Evolutionary conservation across 2,329 filamentous ascomycete species (phyloP).

Genomic region (Trichoderma semiorbis): DNA sequence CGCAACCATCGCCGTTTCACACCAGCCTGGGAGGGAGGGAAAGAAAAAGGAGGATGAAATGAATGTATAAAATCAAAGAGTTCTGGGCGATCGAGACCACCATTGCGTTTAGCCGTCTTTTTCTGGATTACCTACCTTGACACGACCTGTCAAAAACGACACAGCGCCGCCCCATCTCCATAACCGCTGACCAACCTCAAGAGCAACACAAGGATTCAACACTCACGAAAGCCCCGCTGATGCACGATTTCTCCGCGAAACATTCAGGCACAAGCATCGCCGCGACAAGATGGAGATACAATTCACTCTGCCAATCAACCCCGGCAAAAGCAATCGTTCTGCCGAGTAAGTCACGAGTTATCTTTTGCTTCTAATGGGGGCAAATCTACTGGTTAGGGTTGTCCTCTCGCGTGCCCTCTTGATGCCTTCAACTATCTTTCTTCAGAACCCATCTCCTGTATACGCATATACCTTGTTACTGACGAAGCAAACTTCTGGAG

Average conservation of each 20-base stretch:
- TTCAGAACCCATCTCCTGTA: neutral
- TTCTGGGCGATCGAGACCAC: neutral
- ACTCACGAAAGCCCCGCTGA: constrained; percentile 2
- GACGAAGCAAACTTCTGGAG: neutral
- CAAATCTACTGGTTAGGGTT: neutral
- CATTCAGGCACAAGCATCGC: neutral
- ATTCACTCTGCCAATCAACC: constrained; percentile 33
- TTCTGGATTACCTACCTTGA: neutral
- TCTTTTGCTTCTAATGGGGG: neutral
- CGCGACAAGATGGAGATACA: constrained; percentile 36
- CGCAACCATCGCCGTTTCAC: neutral
- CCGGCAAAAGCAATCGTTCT: constrained; percentile 21
- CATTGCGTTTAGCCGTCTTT: neutral
- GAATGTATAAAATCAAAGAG: neutral
- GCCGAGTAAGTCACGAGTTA: constrained; percentile 25
- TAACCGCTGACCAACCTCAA: neutral
- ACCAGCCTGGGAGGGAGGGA: neutral
- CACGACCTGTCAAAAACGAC: neutral
- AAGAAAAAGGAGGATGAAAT: neutral
- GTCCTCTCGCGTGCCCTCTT: neutral
- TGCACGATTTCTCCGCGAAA: neutral
- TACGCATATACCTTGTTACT: neutral
- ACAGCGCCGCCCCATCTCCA: neutral
- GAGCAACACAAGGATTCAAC: neutral
- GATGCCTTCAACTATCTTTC: neutral